Base-by-base conservation (phyloP, 129 eudicot species). In the Smallanthus sonchifolius region DNA sequence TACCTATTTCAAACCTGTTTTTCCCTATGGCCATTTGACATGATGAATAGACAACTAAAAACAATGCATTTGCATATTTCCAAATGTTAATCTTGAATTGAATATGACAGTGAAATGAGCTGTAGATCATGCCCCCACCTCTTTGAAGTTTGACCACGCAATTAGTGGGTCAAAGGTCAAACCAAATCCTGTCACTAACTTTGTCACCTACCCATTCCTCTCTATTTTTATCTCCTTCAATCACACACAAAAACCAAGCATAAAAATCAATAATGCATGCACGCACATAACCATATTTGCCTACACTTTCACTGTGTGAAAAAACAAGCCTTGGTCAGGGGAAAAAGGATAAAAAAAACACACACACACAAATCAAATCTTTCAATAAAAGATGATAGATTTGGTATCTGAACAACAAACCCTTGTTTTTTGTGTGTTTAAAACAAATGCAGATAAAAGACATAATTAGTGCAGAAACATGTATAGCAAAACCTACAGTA, bases 91-190 rank as follows among this genome's bases (percentile, higher is more conserved):
- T 75, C 84, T 64, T 64, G 72, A 84, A 80, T 59, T 72, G 70
- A 56, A 84, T 51, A 71, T 44, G 63, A 54, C 61, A 44, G 65
- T 83, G 71, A 72, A 61, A 70, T 80, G 80, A 77, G 87, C 84
- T 84, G 87, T 74, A 76, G 80, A 83, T 72, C 79, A 79, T 79
- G 83, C 83, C 47, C 83, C 79, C 71, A 40, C 39, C 51, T 76
- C 56, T 52, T 28, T 72, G 14, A 69, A 57, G 47, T 68, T 75
- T 84, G 87, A 80, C 87, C 82, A 72, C 80, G 64, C 76, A 76
- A 84, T 72, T 76, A 80, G 81, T 84, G 82, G 84, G 84, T 84
- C 87, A 83, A 83, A 51, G 54, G 56, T 75, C 76, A 75, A 69
- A 42, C 30, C 70, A 40, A 40, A 73, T 64, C 67, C 36, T 47